Evolutionary conservation across 306 rosid species (phyloP).

Genomic region (Fragaria iinumae): DNA sequence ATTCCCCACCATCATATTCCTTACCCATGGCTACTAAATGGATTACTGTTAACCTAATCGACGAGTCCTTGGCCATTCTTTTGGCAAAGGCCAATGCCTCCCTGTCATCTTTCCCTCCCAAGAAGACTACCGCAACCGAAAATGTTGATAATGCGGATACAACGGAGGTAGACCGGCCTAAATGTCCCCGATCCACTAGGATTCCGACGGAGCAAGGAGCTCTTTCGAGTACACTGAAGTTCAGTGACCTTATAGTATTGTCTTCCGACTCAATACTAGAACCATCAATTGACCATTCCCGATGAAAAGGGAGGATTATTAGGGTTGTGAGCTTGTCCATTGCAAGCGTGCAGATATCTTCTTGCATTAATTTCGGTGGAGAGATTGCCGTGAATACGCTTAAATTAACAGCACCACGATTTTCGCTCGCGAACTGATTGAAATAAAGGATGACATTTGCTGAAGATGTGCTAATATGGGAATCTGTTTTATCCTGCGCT

Average conservation of each 20-base stretch:
- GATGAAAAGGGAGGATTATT: constrained; percentile 62
- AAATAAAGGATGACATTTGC: constrained; percentile 41
- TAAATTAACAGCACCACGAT: constrained; percentile 21
- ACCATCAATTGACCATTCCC: constrained; percentile 54
- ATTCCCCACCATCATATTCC: not conserved
- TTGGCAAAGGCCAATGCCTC: constrained; percentile 50
- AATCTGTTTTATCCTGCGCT: constrained; percentile 21
- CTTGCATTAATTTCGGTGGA: constrained; percentile 54
- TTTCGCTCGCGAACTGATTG: constrained; percentile 31
- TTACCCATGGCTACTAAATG: constrained; percentile 14
- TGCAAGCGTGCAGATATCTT: constrained; percentile 63
- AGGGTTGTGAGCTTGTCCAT: constrained; percentile 54
- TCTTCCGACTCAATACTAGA: constrained; percentile 40
- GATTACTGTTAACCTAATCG: constrained; percentile 35
- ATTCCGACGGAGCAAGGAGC: constrained; percentile 76
- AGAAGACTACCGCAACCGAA: constrained; percentile 46
- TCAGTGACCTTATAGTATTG: constrained; percentile 37
- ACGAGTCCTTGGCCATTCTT: constrained; percentile 41
- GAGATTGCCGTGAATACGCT: constrained; percentile 59
- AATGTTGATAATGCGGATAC: not conserved
- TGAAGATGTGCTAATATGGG: constrained; percentile 13
- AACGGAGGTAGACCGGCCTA: constrained; percentile 21
- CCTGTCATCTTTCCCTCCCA: constrained; percentile 72
- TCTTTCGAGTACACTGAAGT: constrained; percentile 40
- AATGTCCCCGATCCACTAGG: constrained; percentile 40